Conservation (phyloP, 2,329 filamentous ascomycete species). For the Penicillium sp. region DNA sequence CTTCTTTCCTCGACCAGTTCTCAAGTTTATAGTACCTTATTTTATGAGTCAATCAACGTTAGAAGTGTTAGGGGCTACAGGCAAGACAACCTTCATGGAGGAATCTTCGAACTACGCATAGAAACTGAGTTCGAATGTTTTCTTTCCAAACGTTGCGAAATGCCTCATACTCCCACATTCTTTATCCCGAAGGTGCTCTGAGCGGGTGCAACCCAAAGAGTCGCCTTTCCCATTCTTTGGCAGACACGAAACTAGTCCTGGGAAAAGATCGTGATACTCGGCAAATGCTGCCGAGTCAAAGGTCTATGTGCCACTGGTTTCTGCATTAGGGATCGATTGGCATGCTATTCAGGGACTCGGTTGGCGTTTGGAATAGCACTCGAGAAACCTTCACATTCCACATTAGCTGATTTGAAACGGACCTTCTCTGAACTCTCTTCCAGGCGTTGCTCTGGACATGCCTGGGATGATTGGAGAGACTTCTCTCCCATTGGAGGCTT, state of each 20-base stretch:
- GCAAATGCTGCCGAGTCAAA: neutral
- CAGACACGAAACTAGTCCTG: neutral
- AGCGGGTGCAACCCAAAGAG: neutral
- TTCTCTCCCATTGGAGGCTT: neutral
- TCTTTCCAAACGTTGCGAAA: neutral
- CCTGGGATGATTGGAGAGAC: neutral
- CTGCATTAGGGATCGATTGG: neutral
- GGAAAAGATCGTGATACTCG: neutral
- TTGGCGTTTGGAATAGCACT: neutral
- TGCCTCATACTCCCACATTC: neutral
- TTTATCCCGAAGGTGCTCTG: neutral
- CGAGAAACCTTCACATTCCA: neutral
- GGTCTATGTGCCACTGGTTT: neutral
- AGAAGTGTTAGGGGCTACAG: no score
- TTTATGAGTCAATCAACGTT: no score
- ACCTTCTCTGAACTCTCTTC: neutral
- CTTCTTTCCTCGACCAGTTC: no score
- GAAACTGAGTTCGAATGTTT: neutral
- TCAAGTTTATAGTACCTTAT: no score
- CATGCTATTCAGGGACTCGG: neutral
- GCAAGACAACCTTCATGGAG: no score
- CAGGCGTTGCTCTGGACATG: neutral
- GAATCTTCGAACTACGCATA: neutral
- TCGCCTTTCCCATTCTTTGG: neutral
- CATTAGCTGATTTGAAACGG: neutral